Evolutionary conservation across 2,329 filamentous ascomycete species (phyloP).

Genomic region (Aspergillus terreus): DNA sequence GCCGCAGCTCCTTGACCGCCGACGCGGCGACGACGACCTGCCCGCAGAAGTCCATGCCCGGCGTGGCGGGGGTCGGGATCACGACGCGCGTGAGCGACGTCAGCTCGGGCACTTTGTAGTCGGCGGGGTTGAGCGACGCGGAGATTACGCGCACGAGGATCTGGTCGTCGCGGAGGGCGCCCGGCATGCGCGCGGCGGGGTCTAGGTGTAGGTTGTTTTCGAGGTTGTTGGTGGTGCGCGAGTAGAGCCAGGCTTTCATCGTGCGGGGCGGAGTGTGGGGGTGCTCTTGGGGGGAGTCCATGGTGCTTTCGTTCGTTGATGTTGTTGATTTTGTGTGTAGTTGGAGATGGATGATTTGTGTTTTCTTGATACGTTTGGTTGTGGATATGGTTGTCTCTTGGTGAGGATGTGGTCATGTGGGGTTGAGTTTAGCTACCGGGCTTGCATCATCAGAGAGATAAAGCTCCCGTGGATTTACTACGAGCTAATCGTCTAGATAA

Average conservation of each 20-base stretch:
- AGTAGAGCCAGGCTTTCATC: conserved; percentile 61
- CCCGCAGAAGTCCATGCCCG: conserved; percentile 51
- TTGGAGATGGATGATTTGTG: too few relatives aligned
- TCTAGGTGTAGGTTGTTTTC: conserved; percentile 53
- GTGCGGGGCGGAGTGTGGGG: conserved; percentile 19
- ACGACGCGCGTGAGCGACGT: conserved; percentile 38
- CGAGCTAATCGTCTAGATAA: too few relatives aligned
- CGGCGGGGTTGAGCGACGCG: conserved; percentile 58
- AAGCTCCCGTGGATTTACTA: too few relatives aligned
- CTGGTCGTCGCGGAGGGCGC: conserved; percentile 39
- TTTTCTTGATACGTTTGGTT: too few relatives aligned
- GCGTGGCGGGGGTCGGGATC: conserved; percentile 44
- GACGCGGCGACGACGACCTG: conserved; percentile 38
- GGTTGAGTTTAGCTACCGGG: too few relatives aligned
- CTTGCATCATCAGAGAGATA: too few relatives aligned
- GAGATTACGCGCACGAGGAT: conserved; percentile 55
- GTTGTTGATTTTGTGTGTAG: too few relatives aligned
- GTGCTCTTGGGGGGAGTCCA: not conserved
- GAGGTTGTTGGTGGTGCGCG: conserved; percentile 42
- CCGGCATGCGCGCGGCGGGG: conserved; percentile 40
- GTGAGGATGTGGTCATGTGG: too few relatives aligned
- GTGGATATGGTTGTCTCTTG: too few relatives aligned
- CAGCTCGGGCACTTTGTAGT: conserved; percentile 61
- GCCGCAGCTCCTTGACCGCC: conserved; percentile 26
- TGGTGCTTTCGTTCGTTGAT: too few relatives aligned